Evolutionary conservation across 768 basidiomycete species (phyloP), one percentile per base, ranked within the genome.

Genomic region (Amanita muscaria): DNA sequence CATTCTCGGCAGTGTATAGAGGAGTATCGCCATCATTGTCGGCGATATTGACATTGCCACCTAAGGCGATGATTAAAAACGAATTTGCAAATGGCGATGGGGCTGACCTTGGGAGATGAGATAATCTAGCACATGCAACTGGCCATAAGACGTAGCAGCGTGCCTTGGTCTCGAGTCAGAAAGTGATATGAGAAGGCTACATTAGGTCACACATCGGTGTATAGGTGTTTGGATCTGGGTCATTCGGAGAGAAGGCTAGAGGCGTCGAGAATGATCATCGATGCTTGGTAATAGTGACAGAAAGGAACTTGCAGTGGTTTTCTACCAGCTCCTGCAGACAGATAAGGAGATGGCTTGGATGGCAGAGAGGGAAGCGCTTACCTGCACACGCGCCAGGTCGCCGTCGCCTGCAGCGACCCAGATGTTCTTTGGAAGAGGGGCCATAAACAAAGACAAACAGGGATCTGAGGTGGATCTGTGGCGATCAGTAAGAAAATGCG

Each of bases 361-460:
- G 23, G 41, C 3, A 7, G 46, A 42, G 24, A 31, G 18, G 25
- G 8, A 19, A 57, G n/a, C n/a, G n/a, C 73, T 39, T 46, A 89
- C 90, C 63, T 67, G 71, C 30, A 96, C 79, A 39, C 84, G 71
- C n/a, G 64, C 63, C 25, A 93, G 62, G 65, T 96, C 86, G 33
- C 92, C 92, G 57, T 96, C 92, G 36, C 79, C 84, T 0, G 92
- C 88, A 35, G 92, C 92, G 27, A 96, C 77, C 92, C 92, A 96
- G 35, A 96, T 83, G 64, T 93, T 93, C 59, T 76, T 77, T 48
- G 42, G 51, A 44, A 29, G 42, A 44, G 51, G 53, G 29, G 43
- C 21, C 43, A 35, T 45, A 56, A 60, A 56, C 51, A 49, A 32
- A 16, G 30, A 24, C 51, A 60, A 56, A 60, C 53, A 59, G 52